These are phyloP conservation scores for Choanephora cucurbitarum DNA, from an alignment of 371 early-diverging fungal species.

Conservation along the genomic window DNA sequence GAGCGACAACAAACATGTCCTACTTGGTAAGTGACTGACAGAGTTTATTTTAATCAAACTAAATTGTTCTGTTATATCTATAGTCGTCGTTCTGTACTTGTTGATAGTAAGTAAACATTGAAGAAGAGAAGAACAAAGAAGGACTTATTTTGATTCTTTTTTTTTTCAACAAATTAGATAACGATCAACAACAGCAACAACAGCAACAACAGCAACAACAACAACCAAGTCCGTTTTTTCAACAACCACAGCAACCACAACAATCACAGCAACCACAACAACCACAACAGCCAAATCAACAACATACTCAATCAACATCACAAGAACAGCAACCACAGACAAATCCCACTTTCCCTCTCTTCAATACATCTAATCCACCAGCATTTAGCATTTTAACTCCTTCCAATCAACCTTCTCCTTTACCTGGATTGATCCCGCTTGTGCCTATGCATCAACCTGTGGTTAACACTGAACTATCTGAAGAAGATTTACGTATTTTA, in stretches of 20 bases:
- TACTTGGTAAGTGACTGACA: conserved; percentile 60
- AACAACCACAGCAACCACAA: conserved; percentile 36
- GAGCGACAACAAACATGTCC: conserved; percentile 99
- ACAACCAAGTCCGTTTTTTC: conserved; percentile 22
- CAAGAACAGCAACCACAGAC: neutral
- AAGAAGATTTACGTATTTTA: conserved; percentile 57
- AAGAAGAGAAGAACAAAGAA: too few species aligned
- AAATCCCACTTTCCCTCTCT: neutral
- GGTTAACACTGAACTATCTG: conserved; percentile 47
- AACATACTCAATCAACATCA: neutral
- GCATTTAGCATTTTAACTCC: conserved; percentile 17
- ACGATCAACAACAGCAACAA: conserved; percentile 16
- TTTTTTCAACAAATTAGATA: too few species aligned
- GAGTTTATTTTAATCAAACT: conserved; percentile 21
- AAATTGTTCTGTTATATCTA: too few species aligned
- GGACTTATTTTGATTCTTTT: too few species aligned
- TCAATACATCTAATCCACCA: conserved; percentile 1
- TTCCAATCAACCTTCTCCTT: conserved; percentile 7
- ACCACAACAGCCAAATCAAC: conserved; percentile 10
- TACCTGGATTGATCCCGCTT: conserved; percentile 40
- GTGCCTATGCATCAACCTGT: conserved; percentile 20
- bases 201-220: conserved; percentile 18
- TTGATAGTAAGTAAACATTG: conserved; percentile 17
- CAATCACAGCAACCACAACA: conserved; percentile 18
- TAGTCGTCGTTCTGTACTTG: conserved; percentile 58